phyloP scores from a whole-genome alignment of 306 rosid genomes.

The Fragaria nilgerrensis region DNA sequence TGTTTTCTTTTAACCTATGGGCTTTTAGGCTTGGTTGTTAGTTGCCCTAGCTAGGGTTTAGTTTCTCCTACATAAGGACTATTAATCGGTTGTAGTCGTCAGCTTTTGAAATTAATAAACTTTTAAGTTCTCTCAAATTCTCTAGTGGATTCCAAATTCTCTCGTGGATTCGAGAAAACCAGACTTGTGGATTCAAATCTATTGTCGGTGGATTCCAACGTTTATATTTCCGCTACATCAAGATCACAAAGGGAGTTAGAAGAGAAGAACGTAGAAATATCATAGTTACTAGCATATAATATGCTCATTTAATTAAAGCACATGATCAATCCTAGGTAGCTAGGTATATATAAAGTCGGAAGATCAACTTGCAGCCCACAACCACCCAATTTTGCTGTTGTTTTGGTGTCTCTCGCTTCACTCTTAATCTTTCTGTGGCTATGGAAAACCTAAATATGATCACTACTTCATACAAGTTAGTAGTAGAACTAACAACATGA shows the following conservation, averaged over 20 bases:
- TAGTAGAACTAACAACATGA: background rate
- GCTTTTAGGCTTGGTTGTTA: too few species aligned
- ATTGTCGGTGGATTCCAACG: too few species aligned
- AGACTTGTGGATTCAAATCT: too few species aligned
- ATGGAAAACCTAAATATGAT: background rate
- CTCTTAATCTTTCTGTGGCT: background rate
- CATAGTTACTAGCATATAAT: background rate
- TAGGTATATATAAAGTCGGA: background rate
- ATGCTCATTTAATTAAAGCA: background rate
- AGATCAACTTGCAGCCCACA: conserved; percentile 11
- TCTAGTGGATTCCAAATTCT: too few species aligned
- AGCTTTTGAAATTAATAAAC: too few species aligned
- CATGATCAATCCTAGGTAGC: background rate
- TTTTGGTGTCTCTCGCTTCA: background rate
- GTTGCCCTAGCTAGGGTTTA: too few species aligned
- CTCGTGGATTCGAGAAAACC: too few species aligned
- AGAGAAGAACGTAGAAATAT: background rate
- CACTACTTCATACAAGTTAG: background rate
- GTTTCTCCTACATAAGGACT: too few species aligned
- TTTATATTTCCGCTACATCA: too few species aligned
- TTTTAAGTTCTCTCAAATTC: too few species aligned
- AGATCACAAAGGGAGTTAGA: background rate
- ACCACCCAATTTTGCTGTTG: background rate
- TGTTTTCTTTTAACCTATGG: too few species aligned
- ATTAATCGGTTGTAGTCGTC: too few species aligned